Evolutionary conservation across 73 alveolate species (phyloP).

Genomic region (Durusdinium trenchii): DNA sequence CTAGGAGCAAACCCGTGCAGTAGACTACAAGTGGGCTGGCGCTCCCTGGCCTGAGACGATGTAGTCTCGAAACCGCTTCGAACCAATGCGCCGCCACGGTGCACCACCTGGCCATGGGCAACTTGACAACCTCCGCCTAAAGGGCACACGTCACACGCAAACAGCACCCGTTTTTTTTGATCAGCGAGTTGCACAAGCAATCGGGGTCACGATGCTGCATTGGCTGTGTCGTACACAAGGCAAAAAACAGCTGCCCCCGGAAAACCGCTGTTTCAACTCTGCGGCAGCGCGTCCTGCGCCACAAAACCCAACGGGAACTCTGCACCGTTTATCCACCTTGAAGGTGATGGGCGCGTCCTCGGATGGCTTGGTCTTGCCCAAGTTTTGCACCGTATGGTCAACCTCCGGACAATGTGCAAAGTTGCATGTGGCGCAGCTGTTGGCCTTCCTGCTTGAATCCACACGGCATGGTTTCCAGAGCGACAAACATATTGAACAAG

Average conservation of each 20-base stretch:
- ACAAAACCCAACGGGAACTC: too few relatives aligned
- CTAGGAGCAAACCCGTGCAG: too few relatives aligned
- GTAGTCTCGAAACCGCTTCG: slow-evolving; percentile 81
- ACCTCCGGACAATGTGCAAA: background rate
- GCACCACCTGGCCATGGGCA: slow-evolving; percentile 37
- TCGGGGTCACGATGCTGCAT: too few relatives aligned
- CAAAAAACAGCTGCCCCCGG: too few relatives aligned
- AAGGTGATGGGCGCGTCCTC: slow-evolving; percentile 88
- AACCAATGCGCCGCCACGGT: slow-evolving; percentile 83
- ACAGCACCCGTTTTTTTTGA: too few relatives aligned
- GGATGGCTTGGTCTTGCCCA: slow-evolving; percentile 62
- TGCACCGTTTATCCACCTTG: slow-evolving; percentile 41
- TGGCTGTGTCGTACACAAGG: too few relatives aligned
- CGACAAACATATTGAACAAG: background rate
- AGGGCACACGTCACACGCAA: too few relatives aligned
- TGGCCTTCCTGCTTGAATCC: background rate
- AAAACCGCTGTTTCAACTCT: too few relatives aligned
- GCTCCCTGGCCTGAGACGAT: slow-evolving; percentile 49
- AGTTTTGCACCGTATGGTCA: slow-evolving; percentile 72
- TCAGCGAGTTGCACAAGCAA: too few relatives aligned
- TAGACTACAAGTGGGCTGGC: too few relatives aligned
- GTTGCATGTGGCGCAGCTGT: background rate
- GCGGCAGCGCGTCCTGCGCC: too few relatives aligned
- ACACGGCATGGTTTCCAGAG: background rate
- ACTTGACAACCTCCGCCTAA: too few relatives aligned